Evolutionary conservation across 208 protist species (phyloP).

Genomic region (Acanthamoeba castellanii): DNA sequence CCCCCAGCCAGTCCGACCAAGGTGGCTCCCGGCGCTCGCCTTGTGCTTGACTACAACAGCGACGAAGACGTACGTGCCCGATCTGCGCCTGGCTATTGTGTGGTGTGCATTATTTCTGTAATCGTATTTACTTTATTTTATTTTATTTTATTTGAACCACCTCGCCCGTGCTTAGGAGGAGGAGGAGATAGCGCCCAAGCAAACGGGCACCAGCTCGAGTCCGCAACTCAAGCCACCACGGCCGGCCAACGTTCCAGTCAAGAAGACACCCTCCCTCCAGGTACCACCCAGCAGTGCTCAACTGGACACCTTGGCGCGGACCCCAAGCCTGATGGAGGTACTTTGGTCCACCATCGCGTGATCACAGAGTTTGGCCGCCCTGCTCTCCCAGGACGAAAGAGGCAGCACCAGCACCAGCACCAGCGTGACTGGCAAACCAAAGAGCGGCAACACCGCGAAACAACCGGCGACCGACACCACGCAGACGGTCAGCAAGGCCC

Average conservation of each 20-base stretch:
- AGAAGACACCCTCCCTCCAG: slow-evolving; percentile 28
- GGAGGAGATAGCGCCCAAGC: not conserved
- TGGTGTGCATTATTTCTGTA: no score
- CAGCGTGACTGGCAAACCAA: not conserved
- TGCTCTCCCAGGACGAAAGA: not conserved
- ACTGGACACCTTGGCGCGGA: no score
- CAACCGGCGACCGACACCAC: not conserved
- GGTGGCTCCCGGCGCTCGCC: not conserved
- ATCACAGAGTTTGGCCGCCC: not conserved
- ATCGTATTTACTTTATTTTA: no score
- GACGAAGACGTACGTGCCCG: not conserved
- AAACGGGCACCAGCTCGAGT: not conserved
- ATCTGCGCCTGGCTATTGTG: no score
- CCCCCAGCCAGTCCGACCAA: not conserved
- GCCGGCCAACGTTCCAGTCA: not conserved
- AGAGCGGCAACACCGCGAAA: not conserved
- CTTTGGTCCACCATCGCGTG: no score
- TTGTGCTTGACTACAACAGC: slow-evolving; percentile 2
- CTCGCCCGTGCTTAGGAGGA: not conserved
- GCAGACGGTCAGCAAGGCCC: not conserved
- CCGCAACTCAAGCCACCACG: not conserved
- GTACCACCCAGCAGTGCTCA: not conserved
- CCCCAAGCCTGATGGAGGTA: no score
- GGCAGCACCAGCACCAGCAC: not conserved
- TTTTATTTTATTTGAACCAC: no score